These are phyloP conservation scores for Cladosporium sphaerospermum DNA, from an alignment of 2,329 filamentous ascomycete genomes.

Conservation along the genomic window DNA sequence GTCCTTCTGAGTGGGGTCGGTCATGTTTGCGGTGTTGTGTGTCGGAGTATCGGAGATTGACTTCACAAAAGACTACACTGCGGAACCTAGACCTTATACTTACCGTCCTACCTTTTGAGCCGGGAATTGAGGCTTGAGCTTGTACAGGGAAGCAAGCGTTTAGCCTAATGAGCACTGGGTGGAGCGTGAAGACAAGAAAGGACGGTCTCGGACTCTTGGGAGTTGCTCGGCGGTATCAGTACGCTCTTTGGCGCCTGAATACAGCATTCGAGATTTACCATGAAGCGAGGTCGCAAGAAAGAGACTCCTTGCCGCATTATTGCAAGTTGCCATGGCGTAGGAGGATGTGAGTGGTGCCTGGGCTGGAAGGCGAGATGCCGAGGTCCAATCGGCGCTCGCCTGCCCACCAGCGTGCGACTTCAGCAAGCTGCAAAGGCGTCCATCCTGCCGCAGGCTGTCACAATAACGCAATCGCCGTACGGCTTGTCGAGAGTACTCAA, in stretches of 20 bases:
- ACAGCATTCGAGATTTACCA: too few relatives aligned
- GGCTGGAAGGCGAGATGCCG: too few relatives aligned
- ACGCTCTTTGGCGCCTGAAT: constrained; percentile 3
- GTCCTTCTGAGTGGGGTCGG: constrained; percentile 45
- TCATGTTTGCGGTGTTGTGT: constrained; percentile 8
- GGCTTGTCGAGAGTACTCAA: too few relatives aligned
- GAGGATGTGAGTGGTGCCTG: too few relatives aligned
- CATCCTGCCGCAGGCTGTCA: too few relatives aligned
- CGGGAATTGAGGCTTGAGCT: constrained; percentile 2
- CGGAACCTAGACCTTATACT: constrained; percentile 1
- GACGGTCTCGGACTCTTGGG: neutral
- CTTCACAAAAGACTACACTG: neutral
- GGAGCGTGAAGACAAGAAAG: constrained; percentile 6
- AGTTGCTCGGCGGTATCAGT: neutral
- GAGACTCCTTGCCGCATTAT: too few relatives aligned
- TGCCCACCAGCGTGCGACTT: too few relatives aligned
- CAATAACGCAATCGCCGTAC: too few relatives aligned
- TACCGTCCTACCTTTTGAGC: neutral
- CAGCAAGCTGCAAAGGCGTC: too few relatives aligned
- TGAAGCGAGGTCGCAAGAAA: too few relatives aligned
- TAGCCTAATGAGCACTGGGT: constrained; percentile 8
- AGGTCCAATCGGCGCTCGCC: too few relatives aligned
- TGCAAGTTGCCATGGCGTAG: too few relatives aligned
- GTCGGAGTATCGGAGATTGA: neutral
- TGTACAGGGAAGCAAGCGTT: neutral